Percentiles rank a stretch among this genome's conserved stretches.
Conservation (phyloP, 768 basidiomycete genomes). For the Boletus sensibilis region DNA sequence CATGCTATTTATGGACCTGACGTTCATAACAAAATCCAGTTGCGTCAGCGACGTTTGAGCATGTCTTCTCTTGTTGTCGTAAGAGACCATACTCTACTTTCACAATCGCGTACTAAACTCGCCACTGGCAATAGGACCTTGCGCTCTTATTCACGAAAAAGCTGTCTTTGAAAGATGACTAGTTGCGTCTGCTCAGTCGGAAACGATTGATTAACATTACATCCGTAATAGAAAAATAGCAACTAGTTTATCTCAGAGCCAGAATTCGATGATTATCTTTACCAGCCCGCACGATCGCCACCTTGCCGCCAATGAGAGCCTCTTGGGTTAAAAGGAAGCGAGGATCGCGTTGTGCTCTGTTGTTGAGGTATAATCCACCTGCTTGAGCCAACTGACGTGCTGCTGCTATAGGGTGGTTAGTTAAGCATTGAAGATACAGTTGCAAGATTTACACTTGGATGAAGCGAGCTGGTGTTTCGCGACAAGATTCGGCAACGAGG, state of each 20-base stretch:
- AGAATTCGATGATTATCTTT: constrained; percentile 69
- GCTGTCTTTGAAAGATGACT: not conserved
- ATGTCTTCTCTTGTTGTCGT: constrained; percentile 25
- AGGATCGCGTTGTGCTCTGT: constrained; percentile 50
- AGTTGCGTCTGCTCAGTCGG: not conserved
- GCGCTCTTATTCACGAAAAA: constrained; percentile 16
- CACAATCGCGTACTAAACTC: not conserved
- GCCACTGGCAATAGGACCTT: constrained; percentile 21
- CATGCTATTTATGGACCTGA: constrained; percentile 7
- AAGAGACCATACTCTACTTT: not conserved
- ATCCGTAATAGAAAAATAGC: not conserved
- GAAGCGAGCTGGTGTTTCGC: constrained; percentile 54
- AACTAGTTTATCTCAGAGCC: constrained; percentile 30
- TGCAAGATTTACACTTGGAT: constrained; percentile 57
- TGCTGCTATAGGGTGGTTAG: constrained; percentile 47
- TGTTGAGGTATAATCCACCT: constrained; percentile 76
- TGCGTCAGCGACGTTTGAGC: constrained; percentile 14
- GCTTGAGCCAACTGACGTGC: constrained; percentile 60
- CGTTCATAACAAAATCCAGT: not conserved
- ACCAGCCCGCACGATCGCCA: constrained; percentile 71
- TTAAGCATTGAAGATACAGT: not conserved
- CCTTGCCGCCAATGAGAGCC: constrained; percentile 57
- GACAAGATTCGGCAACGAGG: constrained; percentile 60
- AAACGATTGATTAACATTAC: not conserved
- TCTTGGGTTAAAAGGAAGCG: constrained; percentile 39